Evolutionary conservation across 352 stramenopile genomes (phyloP), one percentile per base, ranked within the genome.

Genomic region (Phytopythium aichiense): DNA sequence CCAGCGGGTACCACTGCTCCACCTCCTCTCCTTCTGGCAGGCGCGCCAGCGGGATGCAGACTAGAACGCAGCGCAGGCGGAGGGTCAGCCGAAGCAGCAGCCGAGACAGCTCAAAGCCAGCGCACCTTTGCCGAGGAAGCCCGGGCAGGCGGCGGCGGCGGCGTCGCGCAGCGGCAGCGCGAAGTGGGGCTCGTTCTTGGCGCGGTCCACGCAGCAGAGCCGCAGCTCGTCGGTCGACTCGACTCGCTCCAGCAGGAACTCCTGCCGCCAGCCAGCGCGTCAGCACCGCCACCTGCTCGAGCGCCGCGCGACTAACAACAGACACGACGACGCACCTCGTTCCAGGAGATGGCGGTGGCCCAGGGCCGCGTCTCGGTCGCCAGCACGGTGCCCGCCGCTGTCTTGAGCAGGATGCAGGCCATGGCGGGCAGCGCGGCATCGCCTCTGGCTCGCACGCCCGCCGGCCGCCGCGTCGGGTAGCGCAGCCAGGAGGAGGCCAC

Each of bases 1-100:
- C 71, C 25, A 95, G 69, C 9, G 83, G 73, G 57, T 94, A 95
- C 87, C 84, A 95, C 37, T 94, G 87, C 65, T 94, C 84, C 35
- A 95, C 76, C 50, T 89, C 84, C 60, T 95, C 81, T n/a, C 73
- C 74, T 66, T 91, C 76, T 15, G 81, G 77, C 1, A 95, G 73
- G 0, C 84, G 76, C 5, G 72, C 63, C 11, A 95, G 69, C 13
- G 84, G 85, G 20, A 95, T 75, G 20, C 66, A 68, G 4, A 90
- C 81, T 88, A 52, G 2, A 16, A 15, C 28, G 28, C 28, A 31
- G 16, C 25, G 40, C 0, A 22, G 38, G 8, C 11, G 20, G 51
- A 30, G 57, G 13, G 16, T 46, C 18, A 56, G 16, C 22, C 31
- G 3, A 31, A 30, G 35, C 8, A 15, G 35, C 35, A 16, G 12